phyloP scores from a whole-genome alignment of 768 basidiomycete species.

The Calocera viscosa region DNA sequence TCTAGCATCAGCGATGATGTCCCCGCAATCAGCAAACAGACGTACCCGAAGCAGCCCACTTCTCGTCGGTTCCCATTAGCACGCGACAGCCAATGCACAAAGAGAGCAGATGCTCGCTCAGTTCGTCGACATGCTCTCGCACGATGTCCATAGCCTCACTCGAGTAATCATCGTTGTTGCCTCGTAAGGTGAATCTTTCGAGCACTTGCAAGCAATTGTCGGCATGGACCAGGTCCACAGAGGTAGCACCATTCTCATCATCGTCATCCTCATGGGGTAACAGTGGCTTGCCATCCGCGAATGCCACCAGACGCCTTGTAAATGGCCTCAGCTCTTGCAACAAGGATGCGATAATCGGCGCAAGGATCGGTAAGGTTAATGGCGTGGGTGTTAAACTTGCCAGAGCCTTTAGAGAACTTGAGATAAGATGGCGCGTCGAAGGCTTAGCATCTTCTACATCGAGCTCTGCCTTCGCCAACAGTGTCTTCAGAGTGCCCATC shows the following conservation, averaged over 20 bases:
- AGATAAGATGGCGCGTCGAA: background rate
- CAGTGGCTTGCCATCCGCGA: background rate
- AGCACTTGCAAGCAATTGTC: constrained; percentile 27
- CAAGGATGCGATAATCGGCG: background rate
- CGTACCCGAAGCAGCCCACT: constrained; percentile 21
- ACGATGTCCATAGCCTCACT: constrained; percentile 9
- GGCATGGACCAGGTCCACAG: constrained; percentile 39
- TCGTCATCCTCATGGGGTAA: background rate
- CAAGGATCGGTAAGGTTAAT: background rate
- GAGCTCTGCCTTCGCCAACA: background rate
- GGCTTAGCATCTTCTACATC: background rate
- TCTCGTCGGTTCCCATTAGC: constrained; percentile 20
- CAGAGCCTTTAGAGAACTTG: background rate
- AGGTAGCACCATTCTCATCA: background rate
- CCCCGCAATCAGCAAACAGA: background rate
- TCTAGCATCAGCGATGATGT: constrained; percentile 28
- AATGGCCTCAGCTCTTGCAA: background rate
- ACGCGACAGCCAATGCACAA: constrained; percentile 42
- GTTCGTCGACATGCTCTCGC: constrained; percentile 6
- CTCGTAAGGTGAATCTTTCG: constrained; percentile 10
- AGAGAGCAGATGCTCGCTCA: constrained; percentile 30
- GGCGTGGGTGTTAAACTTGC: background rate
- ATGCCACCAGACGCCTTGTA: background rate
- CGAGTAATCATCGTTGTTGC: background rate
- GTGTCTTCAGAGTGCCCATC: background rate